Evolutionary conservation across 306 rosid genomes (phyloP), one percentile per base, ranked within the genome.

Genomic region (Cucurbita ficifolia): DNA sequence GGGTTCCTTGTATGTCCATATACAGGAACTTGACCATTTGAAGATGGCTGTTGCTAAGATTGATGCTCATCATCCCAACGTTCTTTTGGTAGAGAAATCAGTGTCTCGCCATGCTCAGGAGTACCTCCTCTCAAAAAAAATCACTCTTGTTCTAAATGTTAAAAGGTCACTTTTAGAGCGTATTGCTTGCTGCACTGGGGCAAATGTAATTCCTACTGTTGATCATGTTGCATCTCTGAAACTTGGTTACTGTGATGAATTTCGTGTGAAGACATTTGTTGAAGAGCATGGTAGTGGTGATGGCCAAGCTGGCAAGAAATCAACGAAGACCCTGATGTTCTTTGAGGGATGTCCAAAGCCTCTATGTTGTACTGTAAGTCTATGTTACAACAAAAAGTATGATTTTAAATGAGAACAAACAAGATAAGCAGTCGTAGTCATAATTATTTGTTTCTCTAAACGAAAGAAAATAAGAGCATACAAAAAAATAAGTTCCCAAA

Each of bases 311-410:
- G 88, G 86, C 73, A 95, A 88, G 60, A 95, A 84, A 78, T 51
- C 87, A 78, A 68, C 82, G 81, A 95, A 91, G 88, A 91, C 99
- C 73, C 77, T 95, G 84, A 95, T 95, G 99, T 95, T 77, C 82
- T 95, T 95, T 76, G 93, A 91, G 79, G 99, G 99, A 71, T 95
- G 99, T 84, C 99, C 97, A 64, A 95, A 89, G 84, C 99, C 96
- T 49, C 81, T 95, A 80, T 94, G 99, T 77, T 91, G 95, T 81
- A 91, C 99, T 1, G 99, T 95, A 89, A 89, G 97, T 84, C 46
- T 49, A 48, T 70, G 58, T 18, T 48, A 70, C 58, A 16, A 33
- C 4, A 4, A 8, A 7, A 70, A 29, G 33, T 17, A 50, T 8
- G 14, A 24, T 46, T 68, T 14, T 49, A 13, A 70, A 69, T 16